Conservation (phyloP, 495 filamentous ascomycete species). For the Hypomontagnella monticulosa region DNA sequence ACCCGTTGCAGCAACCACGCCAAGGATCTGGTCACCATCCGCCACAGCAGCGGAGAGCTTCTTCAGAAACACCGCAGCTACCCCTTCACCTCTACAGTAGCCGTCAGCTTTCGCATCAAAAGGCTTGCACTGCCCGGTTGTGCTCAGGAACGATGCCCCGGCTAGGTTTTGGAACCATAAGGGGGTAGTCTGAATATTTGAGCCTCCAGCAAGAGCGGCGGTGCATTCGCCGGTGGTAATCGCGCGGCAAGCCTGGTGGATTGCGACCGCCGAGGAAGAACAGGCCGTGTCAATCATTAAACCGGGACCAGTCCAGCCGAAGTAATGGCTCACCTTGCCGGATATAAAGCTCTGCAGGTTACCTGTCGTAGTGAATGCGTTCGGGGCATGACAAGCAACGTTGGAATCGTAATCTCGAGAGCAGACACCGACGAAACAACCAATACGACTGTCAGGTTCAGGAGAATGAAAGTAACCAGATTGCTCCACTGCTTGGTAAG, state of each 20-base stretch:
- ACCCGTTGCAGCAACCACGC: constrained; percentile 60
- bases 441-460: constrained; percentile 35
- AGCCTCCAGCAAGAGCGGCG: constrained; percentile 54
- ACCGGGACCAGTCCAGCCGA: constrained; percentile 62
- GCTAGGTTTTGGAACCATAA: constrained; percentile 50
- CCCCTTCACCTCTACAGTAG: constrained; percentile 67
- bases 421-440: constrained; percentile 48
- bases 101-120: constrained; percentile 63
- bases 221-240: constrained; percentile 53
- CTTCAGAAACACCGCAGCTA: constrained; percentile 63
- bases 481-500: constrained; percentile 61
- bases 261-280: constrained; percentile 59
- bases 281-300: constrained; percentile 68
- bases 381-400: constrained; percentile 41
- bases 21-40: constrained; percentile 62
- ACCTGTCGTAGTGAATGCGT: constrained; percentile 43
- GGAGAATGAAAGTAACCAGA: constrained; percentile 35
- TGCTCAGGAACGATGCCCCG: constrained; percentile 53
- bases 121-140: constrained; percentile 44
- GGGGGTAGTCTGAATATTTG: constrained; percentile 36
- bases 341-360: constrained; percentile 43
- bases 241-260: constrained; percentile 56
- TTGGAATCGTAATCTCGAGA: constrained; percentile 47
- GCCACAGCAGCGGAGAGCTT: constrained; percentile 54
- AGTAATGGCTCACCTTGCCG: constrained; percentile 55